Percentiles rank a stretch among this genome's conserved stretches.
Conservation (phyloP, 805 yeast genomes). For the Jamesozyma hellenica region DNA sequence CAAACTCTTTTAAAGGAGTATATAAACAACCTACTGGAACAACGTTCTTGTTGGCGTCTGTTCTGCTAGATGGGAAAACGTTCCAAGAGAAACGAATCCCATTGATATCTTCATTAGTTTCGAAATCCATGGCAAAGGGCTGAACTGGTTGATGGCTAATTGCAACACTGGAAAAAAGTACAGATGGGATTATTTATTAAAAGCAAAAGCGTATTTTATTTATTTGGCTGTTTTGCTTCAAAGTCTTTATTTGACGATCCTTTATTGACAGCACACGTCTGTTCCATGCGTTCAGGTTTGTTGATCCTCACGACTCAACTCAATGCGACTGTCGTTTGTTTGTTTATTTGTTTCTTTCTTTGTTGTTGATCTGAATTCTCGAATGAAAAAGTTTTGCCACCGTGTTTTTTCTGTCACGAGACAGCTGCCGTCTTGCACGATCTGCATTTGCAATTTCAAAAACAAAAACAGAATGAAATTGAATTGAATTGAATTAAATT, state of each 20-base stretch:
- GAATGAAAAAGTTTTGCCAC: neutral
- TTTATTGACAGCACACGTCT: too few species aligned
- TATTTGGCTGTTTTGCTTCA: too few species aligned
- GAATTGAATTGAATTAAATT: too few species aligned
- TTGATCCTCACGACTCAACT: too few species aligned
- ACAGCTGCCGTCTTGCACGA: neutral
- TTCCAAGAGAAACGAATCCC: constrained; percentile 75
- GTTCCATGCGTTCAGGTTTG: too few species aligned
- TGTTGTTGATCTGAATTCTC: too few species aligned
- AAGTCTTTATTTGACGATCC: neutral
- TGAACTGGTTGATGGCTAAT: neutral
- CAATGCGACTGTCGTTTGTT: too few species aligned
- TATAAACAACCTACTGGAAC: constrained; percentile 91
- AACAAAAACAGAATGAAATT: too few species aligned
- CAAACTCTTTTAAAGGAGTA: constrained; percentile 82
- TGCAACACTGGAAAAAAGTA: neutral
- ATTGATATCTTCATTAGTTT: constrained; percentile 57
- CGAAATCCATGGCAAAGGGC: constrained; percentile 33
- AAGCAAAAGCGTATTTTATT: too few species aligned
- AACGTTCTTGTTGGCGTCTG: constrained; percentile 82
- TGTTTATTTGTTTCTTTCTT: too few species aligned
- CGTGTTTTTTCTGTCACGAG: neutral
- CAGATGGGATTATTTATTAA: too few species aligned
- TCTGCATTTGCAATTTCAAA: too few species aligned
- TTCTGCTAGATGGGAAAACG: constrained; percentile 78